Evolutionary conservation across 306 rosid genomes (phyloP), one percentile per base, ranked within the genome.

Genomic region (Prunus persica): DNA sequence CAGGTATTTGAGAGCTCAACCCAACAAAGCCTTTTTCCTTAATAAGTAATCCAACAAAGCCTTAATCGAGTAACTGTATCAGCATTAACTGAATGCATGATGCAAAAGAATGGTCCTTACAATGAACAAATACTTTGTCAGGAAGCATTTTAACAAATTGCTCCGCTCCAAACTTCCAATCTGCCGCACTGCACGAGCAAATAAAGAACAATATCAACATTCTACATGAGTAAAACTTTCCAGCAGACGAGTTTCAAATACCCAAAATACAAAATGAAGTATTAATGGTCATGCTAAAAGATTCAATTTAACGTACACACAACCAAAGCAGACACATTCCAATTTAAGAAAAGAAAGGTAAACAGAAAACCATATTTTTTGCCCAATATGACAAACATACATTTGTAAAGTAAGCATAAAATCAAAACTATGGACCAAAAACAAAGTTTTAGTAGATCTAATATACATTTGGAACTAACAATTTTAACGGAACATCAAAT

Each of bases 121-220:
- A 88, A 73, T 92, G 98, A 83, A 93, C 98, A 81, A 91, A 86
- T 70, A 93, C 89, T 79, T 91, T 89, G 71, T 91, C 97, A 0
- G 97, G 97, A 58, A 84, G 91, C 77, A 76, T 79, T 82, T 89
- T 82, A 73, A 91, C 98, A 84, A 93, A 96, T 64, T 80, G 88
- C 85, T 91, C 98, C 0, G 98, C 92, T 13, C 90, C 99, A 81
- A 88, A 96, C 82, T 88, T 91, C 99, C 98, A 96, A 84, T 96
- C 99, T 0, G 88, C 74, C 12, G 86, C 69, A 74, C 99, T 96
- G 93, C 90, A 88, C 8, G 22, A 82, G 74, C 74, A 84, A 72
- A 70, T 64, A 72, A 8, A 71, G 68, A 75, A 75, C 69, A 4
- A 30, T 32, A 67, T 74, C 28, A 76, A 64, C 30, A 78, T 72